Evolutionary conservation across 1,284 basidiomycete genomes (phyloP).

Genomic region (Schizophyllum amplum): DNA sequence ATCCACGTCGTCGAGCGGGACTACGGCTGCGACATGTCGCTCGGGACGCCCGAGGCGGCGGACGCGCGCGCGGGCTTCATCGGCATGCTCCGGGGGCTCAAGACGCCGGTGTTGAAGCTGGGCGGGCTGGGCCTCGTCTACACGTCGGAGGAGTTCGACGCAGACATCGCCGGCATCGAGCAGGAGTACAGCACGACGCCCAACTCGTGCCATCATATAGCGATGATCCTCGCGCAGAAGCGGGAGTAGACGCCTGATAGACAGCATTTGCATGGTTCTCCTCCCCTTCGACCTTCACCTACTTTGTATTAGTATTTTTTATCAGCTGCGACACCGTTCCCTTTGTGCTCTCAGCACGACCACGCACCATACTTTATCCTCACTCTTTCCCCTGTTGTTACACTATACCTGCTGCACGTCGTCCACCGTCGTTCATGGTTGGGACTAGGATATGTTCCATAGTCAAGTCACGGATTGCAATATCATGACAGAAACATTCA

Average conservation of each 20-base stretch:
- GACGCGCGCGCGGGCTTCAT: slow-evolving; percentile 11
- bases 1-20: slow-evolving; percentile 10
- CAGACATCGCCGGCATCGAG: slow-evolving; percentile 9
- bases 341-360: not conserved
- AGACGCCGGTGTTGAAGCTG: slow-evolving; percentile 13
- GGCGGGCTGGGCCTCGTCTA: slow-evolving; percentile 14
- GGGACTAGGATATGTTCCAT: not conserved
- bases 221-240: not conserved
- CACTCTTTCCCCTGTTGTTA: not conserved
- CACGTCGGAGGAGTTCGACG: slow-evolving; percentile 13
- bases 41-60: slow-evolving; percentile 10
- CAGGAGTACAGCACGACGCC: slow-evolving; percentile 7
- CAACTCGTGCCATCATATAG: not conserved
- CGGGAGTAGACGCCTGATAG: not conserved
- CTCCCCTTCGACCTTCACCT: not conserved
- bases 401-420: not conserved
- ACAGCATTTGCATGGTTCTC: not conserved
- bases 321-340: not conserved
- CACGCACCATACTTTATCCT: not conserved
- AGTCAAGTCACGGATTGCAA: not conserved
- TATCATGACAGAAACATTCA: not conserved
- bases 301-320: not conserved
- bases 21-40: slow-evolving; percentile 14
- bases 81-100: slow-evolving; percentile 12
- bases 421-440: not conserved